These are phyloP conservation scores for Pseudonectria buxi DNA, from an alignment of 2,329 filamentous ascomycete genomes.

Conservation along the genomic window DNA sequence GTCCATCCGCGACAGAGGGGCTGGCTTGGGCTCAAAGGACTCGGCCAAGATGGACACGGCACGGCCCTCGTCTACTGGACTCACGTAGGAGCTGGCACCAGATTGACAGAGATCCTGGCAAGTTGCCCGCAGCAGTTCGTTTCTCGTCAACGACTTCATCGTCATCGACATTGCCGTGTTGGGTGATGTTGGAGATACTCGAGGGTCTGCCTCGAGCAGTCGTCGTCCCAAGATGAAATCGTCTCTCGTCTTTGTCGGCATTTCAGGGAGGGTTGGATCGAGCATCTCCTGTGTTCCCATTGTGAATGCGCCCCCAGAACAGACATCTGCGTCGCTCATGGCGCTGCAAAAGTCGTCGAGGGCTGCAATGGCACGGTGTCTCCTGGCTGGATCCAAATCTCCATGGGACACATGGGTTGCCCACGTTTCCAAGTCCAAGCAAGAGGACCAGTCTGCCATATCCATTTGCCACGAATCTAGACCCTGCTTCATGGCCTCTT, in stretches of 20 bases:
- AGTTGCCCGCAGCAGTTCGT: constrained; percentile 9
- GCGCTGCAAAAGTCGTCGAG: constrained; percentile 50
- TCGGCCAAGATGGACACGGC: constrained; percentile 32
- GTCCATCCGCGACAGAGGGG: constrained; percentile 40
- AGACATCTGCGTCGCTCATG: constrained; percentile 61
- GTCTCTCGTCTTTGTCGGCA: constrained; percentile 40
- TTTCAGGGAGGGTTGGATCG: constrained; percentile 57
- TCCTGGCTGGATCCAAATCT: constrained; percentile 12
- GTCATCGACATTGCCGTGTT: constrained; percentile 22
- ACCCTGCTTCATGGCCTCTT: constrained; percentile 57
- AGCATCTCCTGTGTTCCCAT: constrained; percentile 40
- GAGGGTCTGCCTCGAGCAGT: constrained; percentile 40
- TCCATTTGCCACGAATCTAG: constrained; percentile 65
- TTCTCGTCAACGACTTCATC: constrained; percentile 24
- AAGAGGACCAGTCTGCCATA: constrained; percentile 49
- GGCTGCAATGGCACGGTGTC: constrained; percentile 36
- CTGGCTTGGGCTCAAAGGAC: constrained; percentile 25
- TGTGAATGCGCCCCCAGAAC: constrained; percentile 42
- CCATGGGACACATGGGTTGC: constrained; percentile 20
- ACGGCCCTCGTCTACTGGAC: constrained; percentile 26
- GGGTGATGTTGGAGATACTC: constrained; percentile 23
- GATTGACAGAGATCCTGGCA: neutral
- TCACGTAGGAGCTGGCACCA: constrained; percentile 7
- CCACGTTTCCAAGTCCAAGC: constrained; percentile 33
- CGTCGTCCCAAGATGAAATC: constrained; percentile 44